Evolutionary conservation across 805 yeast species (phyloP).

Genomic region (Helenozyma baotianmanensis): DNA sequence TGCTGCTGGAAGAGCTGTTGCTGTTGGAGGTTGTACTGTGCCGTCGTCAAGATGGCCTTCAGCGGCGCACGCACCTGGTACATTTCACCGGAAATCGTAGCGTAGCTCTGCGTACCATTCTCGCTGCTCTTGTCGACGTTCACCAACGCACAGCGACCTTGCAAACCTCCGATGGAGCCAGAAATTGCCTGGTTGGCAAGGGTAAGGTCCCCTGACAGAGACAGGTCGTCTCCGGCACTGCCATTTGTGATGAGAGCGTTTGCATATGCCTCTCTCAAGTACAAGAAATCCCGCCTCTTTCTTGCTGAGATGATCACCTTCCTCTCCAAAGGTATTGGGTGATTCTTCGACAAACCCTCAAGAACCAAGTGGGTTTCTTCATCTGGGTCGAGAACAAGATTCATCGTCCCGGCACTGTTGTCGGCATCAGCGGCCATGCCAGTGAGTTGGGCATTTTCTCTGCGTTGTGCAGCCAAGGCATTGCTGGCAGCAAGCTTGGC

Average conservation of each 20-base stretch:
- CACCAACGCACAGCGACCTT: constrained; percentile 74
- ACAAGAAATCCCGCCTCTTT: constrained; percentile 65
- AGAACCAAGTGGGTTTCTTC: constrained; percentile 90
- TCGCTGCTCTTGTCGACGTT: constrained; percentile 47
- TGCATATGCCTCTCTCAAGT: constrained; percentile 94
- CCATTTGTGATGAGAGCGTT: constrained; percentile 70
- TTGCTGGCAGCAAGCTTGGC: constrained; percentile 82
- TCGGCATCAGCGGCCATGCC: constrained; percentile 20
- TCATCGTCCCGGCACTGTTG: constrained; percentile 32
- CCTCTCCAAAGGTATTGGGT: constrained; percentile 80
- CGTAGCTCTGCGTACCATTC: constrained; percentile 37
- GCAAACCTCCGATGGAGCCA: constrained; percentile 63
- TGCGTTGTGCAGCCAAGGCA: constrained; percentile 72
- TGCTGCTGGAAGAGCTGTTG: constrained; percentile 44
- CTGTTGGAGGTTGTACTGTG: constrained; percentile 39
- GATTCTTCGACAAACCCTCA: constrained; percentile 78
- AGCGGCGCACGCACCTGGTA: constrained; percentile 45
- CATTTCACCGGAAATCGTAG: constrained; percentile 58
- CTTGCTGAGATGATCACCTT: constrained; percentile 67
- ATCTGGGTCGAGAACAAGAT: constrained; percentile 68
- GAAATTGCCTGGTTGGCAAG: constrained; percentile 45
- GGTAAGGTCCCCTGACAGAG: constrained; percentile 30
- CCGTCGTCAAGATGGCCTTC: constrained; percentile 38
- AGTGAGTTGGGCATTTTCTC: constrained; percentile 53
- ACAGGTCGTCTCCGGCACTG: constrained; percentile 33